Percentiles rank a stretch among this genome's conserved stretches.
Evolutionary conservation across 805 yeast genomes (phyloP).

Genomic region (Schwanniomyces yamadae): DNA sequence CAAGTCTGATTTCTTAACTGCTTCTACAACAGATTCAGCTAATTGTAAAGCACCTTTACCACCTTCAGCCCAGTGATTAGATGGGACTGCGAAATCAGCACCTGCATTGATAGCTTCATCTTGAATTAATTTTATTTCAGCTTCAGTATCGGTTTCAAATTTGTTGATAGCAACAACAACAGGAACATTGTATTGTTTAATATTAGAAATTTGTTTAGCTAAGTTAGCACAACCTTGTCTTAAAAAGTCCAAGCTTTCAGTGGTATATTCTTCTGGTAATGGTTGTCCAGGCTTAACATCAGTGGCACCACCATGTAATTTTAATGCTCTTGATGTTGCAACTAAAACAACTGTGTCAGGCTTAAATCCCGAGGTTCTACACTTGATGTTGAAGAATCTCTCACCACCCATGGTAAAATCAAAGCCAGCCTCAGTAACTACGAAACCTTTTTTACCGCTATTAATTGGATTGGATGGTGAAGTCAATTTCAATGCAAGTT

Average conservation of each 20-base stretch:
- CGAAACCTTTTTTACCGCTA: constrained; percentile 66
- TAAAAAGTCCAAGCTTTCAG: constrained; percentile 78
- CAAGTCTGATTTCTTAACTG: constrained; percentile 48
- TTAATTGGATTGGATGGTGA: constrained; percentile 45
- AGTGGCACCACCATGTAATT: constrained; percentile 96
- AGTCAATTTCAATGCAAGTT: constrained; percentile 86
- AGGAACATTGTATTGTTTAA: constrained; percentile 80
- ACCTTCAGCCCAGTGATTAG: constrained; percentile 96
- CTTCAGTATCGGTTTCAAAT: constrained; percentile 77
- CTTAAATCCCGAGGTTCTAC: constrained; percentile 82
- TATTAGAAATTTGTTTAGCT: constrained; percentile 86
- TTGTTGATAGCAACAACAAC: constrained; percentile 94
- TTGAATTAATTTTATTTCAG: constrained; percentile 77
- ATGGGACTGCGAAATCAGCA: constrained; percentile 84
- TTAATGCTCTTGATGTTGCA: constrained; percentile 95
- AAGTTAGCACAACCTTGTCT: constrained; percentile 81
- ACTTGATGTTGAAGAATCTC: constrained; percentile 92
- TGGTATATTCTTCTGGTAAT: constrained; percentile 75
- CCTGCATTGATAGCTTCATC: constrained; percentile 87
- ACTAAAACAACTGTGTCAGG: constrained; percentile 94
- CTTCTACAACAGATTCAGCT: constrained; percentile 80
- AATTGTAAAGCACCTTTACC: constrained; percentile 85
- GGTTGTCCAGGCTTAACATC: constrained; percentile 93
- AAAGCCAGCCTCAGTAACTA: constrained; percentile 96
- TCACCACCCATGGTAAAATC: constrained; percentile 99